phyloP scores from a whole-genome alignment of 768 basidiomycete species.

The Termitomyces heimii region DNA sequence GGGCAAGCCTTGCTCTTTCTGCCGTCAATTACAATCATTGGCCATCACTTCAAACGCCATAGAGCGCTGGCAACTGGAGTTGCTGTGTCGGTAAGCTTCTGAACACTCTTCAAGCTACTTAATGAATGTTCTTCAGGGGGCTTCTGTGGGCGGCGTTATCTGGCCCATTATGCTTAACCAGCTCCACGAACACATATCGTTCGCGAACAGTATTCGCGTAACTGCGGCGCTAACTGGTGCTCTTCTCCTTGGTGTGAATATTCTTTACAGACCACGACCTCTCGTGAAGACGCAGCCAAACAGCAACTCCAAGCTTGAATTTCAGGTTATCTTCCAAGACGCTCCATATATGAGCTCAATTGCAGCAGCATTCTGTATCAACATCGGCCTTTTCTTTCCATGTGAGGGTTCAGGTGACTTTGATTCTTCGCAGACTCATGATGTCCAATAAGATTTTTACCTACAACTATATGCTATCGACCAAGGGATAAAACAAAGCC shows the following conservation, averaged over 20 bases:
- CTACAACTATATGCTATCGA: slow-evolving; percentile 44
- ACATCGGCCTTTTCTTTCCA: slow-evolving; percentile 49
- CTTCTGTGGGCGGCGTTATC: slow-evolving; percentile 45
- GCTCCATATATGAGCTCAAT: slow-evolving; percentile 25
- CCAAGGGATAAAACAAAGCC: slow-evolving; percentile 29
- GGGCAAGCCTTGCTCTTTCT: slow-evolving; percentile 44
- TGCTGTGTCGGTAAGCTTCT: slow-evolving; percentile 36
- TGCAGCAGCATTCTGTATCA: slow-evolving; percentile 17
- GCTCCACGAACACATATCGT: slow-evolving; percentile 21
- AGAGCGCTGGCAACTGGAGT: slow-evolving; percentile 32
- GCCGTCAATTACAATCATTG: slow-evolving; percentile 41
- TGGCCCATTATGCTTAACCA: slow-evolving; percentile 46
- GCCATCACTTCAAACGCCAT: slow-evolving; percentile 37
- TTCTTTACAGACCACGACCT: slow-evolving; percentile 22
- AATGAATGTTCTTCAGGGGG: slow-evolving; percentile 20
- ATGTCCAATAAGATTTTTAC: slow-evolving; percentile 38
- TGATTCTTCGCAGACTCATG: slow-evolving; percentile 16
- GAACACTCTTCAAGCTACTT: background rate
- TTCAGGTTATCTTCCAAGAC: slow-evolving; percentile 29
- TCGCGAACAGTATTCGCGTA: slow-evolving; percentile 29
- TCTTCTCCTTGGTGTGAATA: slow-evolving; percentile 28
- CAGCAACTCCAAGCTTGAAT: slow-evolving; percentile 13
- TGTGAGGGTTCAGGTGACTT: slow-evolving; percentile 25
- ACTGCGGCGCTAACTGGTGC: slow-evolving; percentile 25
- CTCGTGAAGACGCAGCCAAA: slow-evolving; percentile 4